These are phyloP conservation scores for Suhomyces coccinellae DNA, from an alignment of 1,139 yeast genomes.

Conservation along the genomic window DNA sequence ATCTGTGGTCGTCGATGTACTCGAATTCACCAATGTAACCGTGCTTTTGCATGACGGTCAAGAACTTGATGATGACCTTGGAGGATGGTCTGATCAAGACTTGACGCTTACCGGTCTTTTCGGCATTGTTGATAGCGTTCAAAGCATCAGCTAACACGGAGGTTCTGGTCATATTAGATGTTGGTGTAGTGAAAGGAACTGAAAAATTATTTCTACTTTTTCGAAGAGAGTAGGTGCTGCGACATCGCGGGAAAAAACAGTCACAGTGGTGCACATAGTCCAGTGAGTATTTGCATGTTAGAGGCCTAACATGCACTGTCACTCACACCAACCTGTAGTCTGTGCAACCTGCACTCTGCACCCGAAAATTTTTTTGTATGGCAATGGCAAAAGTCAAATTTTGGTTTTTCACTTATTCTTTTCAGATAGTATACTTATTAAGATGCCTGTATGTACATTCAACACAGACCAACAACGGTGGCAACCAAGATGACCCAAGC, in stretches of 20 bases:
- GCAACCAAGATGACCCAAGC: too few species aligned
- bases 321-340: slow-evolving; percentile 1
- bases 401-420: slow-evolving; percentile 8
- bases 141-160: slow-evolving; percentile 99
- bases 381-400: slow-evolving; percentile 1
- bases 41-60: slow-evolving; percentile 97
- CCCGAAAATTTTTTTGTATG: slow-evolving; percentile 14
- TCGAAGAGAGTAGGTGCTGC: slow-evolving; percentile 1
- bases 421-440: slow-evolving; percentile 16
- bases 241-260: slow-evolving; percentile 12
- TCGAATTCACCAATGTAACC: slow-evolving; percentile 98
- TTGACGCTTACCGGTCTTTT: slow-evolving; percentile 99
- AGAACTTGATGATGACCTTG: slow-evolving; percentile 95
- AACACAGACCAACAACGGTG: neutral
- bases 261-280: slow-evolving; percentile 9
- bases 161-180: slow-evolving; percentile 84
- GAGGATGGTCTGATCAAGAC: slow-evolving; percentile 98
- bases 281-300: neutral
- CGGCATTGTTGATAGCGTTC: slow-evolving; percentile 98
- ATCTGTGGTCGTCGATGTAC: slow-evolving; percentile 98
- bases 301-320: neutral
- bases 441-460: slow-evolving; percentile 32
- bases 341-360: neutral
- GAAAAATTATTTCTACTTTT: slow-evolving; percentile 8
- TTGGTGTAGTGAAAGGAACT: slow-evolving; percentile 10